phyloP scores from a whole-genome alignment of 1,139 yeast genomes.

The Hanseniaspora sp. region DNA sequence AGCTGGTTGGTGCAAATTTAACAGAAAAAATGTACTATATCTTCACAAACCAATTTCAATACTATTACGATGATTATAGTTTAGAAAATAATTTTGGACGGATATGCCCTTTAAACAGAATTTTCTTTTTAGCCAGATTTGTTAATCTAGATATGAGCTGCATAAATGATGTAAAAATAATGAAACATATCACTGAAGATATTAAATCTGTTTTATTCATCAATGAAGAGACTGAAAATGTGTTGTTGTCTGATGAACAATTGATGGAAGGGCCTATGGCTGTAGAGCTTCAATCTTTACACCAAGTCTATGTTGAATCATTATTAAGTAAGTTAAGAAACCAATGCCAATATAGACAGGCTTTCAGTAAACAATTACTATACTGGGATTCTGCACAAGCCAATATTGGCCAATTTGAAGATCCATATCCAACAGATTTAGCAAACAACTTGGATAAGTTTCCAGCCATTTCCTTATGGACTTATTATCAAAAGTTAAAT shows the following conservation, averaged over 20 bases:
- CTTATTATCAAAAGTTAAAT: conserved; percentile 52
- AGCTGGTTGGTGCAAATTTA: not conserved
- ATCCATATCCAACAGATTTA: conserved; percentile 27
- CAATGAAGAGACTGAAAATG: conserved; percentile 3
- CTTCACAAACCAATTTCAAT: conserved; percentile 2
- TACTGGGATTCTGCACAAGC: conserved; percentile 79
- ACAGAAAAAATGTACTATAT: not conserved
- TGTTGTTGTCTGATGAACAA: conserved; percentile 2
- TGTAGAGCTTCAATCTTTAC: conserved; percentile 4
- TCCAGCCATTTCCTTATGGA: conserved; percentile 57
- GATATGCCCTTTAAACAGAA: conserved; percentile 9
- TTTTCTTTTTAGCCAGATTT: conserved; percentile 7
- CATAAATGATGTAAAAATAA: not conserved
- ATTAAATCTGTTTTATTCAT: conserved; percentile 7
- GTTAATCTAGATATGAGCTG: not conserved
- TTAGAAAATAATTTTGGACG: not conserved
- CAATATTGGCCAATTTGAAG: conserved; percentile 44
- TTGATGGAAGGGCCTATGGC: conserved; percentile 25
- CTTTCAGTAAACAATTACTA: conserved; percentile 43
- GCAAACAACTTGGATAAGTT: conserved; percentile 29
- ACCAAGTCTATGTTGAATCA: conserved; percentile 41
- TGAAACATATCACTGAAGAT: conserved; percentile 6
- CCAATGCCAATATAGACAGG: conserved; percentile 73
- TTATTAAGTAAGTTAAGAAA: conserved; percentile 56
- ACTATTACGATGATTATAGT: not conserved